Conservation (phyloP, 139 green algal species). For the Astrephomene gubernaculifera region DNA sequence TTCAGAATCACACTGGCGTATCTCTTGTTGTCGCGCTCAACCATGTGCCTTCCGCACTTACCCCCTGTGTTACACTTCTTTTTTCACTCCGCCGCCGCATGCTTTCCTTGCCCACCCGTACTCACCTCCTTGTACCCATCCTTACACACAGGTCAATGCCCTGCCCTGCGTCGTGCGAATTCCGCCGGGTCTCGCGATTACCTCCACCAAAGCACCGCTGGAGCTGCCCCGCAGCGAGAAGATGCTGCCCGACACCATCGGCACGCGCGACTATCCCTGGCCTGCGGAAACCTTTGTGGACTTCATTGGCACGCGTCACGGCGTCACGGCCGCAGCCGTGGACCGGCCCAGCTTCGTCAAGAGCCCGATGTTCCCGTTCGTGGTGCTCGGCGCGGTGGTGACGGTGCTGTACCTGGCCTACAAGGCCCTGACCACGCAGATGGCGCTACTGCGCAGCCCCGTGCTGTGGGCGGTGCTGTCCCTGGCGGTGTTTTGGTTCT, state of each 20-base stretch:
- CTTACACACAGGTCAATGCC: conserved; percentile 45
- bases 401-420: conserved; percentile 46
- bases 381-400: conserved; percentile 51
- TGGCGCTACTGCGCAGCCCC: conserved; percentile 51
- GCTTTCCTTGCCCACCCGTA: neutral
- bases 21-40: too few species aligned
- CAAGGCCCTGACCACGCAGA: neutral
- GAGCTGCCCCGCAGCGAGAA: conserved; percentile 36
- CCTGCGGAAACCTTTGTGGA: conserved; percentile 65
- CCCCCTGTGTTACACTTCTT: too few species aligned
- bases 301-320: conserved; percentile 55
- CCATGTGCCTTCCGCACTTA: too few species aligned
- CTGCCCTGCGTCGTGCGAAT: conserved; percentile 75
- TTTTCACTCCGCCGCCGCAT: too few species aligned
- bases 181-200: conserved; percentile 44
- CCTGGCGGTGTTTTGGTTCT: conserved; percentile 78
- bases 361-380: conserved; percentile 56
- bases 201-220: neutral
- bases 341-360: conserved; percentile 65
- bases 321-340: conserved; percentile 58
- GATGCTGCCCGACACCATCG: conserved; percentile 39
- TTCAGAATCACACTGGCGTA: too few species aligned
- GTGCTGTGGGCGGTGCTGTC: conserved; percentile 60
- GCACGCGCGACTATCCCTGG: conserved; percentile 65
- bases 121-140: neutral